These are phyloP conservation scores for Suhomyces sp. DNA, from an alignment of 805 yeast species.

Conservation along the genomic window DNA sequence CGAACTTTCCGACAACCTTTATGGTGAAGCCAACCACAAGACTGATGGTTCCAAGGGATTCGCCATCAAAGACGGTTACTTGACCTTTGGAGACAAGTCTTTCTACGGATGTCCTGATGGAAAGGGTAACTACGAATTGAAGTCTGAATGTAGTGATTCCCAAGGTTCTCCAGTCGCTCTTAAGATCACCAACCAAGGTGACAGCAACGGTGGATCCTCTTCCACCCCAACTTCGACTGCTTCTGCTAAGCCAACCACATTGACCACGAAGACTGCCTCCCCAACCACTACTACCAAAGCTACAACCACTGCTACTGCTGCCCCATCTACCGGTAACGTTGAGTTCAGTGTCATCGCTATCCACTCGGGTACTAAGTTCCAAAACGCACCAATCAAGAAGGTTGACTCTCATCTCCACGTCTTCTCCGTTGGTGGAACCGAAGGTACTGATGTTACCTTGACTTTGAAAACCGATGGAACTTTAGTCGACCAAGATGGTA, in stretches of 20 bases:
- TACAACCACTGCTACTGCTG: slow-evolving; percentile 5
- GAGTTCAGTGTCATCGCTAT: slow-evolving; percentile 21
- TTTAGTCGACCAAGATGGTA: slow-evolving; percentile 31
- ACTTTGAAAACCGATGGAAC: slow-evolving; percentile 26
- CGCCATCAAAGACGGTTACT: slow-evolving; percentile 13
- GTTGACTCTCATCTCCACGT: slow-evolving; percentile 32
- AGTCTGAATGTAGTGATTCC: slow-evolving; percentile 9
- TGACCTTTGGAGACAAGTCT: slow-evolving; percentile 9
- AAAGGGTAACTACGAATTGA: slow-evolving; percentile 7
- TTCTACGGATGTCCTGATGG: slow-evolving; percentile 14
- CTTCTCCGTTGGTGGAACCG: slow-evolving; percentile 33
- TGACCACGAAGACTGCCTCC: slow-evolving; percentile 6
- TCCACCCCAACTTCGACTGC: slow-evolving; percentile 4
- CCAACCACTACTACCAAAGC: slow-evolving; percentile 7
- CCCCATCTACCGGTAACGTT: slow-evolving; percentile 8
- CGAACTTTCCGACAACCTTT: slow-evolving; percentile 10
- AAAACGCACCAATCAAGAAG: slow-evolving; percentile 25
- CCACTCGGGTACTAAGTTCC: slow-evolving; percentile 26
- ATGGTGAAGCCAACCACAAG: slow-evolving; percentile 6
- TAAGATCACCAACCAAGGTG: slow-evolving; percentile 5
- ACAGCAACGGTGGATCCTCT: neutral
- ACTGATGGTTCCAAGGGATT: slow-evolving; percentile 9
- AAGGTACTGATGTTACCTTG: slow-evolving; percentile 25
- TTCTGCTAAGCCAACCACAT: slow-evolving; percentile 6
- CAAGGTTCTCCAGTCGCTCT: slow-evolving; percentile 10